Evolutionary conservation across 148 eudicot species (phyloP), one percentile per base, ranked within the genome.

Genomic region (Arctostaphylos glauca): DNA sequence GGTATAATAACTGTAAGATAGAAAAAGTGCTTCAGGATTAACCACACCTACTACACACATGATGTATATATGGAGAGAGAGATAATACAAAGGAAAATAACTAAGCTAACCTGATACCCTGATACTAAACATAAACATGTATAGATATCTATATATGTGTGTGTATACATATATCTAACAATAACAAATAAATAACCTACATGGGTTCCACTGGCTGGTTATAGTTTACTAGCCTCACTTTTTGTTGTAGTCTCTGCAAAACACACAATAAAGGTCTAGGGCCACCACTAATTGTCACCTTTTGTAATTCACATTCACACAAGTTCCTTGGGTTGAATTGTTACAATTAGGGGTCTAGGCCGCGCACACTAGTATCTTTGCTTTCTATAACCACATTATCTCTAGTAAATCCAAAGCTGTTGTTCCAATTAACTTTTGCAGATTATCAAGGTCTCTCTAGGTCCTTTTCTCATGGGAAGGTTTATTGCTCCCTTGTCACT

Each of bases 401-500:
- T 48, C 38, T 62, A 25, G 21, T 50, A 5, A 74, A 23, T 80
- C 55, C 49, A 46, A 59, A 43, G 38, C 59, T 74, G 41, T n/a
- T 38, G 83, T 77, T 60, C 74, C 23, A 38, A 23, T 83, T 78
- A 84, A 46, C 74, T 62, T 59, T 62, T 85, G 76, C 91, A 96
- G 99, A 96, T 88, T 96, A 96, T 83, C 95, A 91, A 88, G 99
- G 99, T 66, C 91, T 96, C 81, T 90, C 98, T 31, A 89, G 84
- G 87, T 96, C 97, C 72, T 96, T 96, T 84, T 87, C 89, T 82
- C 92, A 96, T 88, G 99, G 99, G 77, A 94, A 87, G 86, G 84
- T 96, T 70, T 94, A 91, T 79, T 96, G 99, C 89, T 93, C 99
- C 83, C 80, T 85, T 80, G 90, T 94, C 84, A 96, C 99, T 0